Evolutionary conservation across 2,329 filamentous ascomycete species (phyloP).

Genomic region (Trichoderma arundinaceum): DNA sequence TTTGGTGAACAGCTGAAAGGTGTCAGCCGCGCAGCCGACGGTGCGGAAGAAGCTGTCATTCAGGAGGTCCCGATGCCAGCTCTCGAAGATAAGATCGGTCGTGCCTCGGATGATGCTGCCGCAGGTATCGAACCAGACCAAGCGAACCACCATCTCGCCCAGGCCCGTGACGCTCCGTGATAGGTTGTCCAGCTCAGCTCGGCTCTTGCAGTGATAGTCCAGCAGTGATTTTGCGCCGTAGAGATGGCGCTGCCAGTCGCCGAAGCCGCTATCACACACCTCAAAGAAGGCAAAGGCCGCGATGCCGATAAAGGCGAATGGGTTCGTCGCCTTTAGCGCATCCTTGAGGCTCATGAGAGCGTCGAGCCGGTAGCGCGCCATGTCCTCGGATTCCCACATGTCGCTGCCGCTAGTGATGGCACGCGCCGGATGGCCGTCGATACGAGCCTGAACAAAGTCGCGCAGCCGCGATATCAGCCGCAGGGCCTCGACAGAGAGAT

Average conservation of each 20-base stretch:
- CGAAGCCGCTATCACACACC: slow-evolving; percentile 50
- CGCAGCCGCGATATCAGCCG: slow-evolving; percentile 38
- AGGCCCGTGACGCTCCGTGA: slow-evolving; percentile 45
- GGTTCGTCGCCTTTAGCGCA: slow-evolving; percentile 48
- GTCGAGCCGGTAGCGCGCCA: slow-evolving; percentile 40
- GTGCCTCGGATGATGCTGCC: slow-evolving; percentile 39
- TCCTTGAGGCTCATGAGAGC: slow-evolving; percentile 47
- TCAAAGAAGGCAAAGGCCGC: slow-evolving; percentile 53
- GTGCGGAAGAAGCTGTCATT: slow-evolving; percentile 44
- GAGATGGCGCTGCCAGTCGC: slow-evolving; percentile 48
- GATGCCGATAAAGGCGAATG: slow-evolving; percentile 51
- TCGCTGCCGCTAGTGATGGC: slow-evolving; percentile 6
- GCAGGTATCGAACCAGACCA: slow-evolving; percentile 50
- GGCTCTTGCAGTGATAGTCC: slow-evolving; percentile 47
- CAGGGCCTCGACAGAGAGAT: slow-evolving; percentile 35
- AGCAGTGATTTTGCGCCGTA: slow-evolving; percentile 49
- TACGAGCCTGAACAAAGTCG: slow-evolving; percentile 39
- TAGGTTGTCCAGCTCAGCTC: slow-evolving; percentile 44
- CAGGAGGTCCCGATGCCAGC: slow-evolving; percentile 48
- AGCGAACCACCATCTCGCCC: slow-evolving; percentile 46
- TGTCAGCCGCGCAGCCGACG: slow-evolving; percentile 48
- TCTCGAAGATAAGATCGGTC: slow-evolving; percentile 45
- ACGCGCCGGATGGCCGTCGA: slow-evolving; percentile 31
- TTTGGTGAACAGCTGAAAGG: slow-evolving; percentile 46
- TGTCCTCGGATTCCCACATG: slow-evolving; percentile 33